These are phyloP conservation scores for Ramularia endophylla DNA, from an alignment of 2,329 filamentous ascomycete genomes.

Conservation along the genomic window DNA sequence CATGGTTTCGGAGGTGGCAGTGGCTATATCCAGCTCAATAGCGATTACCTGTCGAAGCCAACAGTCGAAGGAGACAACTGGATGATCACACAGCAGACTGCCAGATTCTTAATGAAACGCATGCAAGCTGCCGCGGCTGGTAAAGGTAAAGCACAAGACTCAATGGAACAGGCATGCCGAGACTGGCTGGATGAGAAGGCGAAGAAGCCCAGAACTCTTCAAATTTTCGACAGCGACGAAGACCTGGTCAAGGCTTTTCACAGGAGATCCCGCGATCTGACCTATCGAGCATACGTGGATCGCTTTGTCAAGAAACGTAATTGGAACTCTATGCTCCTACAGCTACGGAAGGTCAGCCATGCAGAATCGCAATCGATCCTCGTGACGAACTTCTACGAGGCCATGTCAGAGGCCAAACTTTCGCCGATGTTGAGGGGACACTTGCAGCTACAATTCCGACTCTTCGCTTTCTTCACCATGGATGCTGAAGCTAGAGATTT, in stretches of 20 bases:
- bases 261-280: constrained; percentile 40
- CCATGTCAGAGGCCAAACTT: constrained; percentile 26
- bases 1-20: constrained; percentile 50
- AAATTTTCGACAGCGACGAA: constrained; percentile 32
- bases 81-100: constrained; percentile 53
- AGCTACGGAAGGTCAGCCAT: constrained; percentile 37
- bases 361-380: constrained; percentile 47
- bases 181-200: constrained; percentile 33
- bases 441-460: constrained; percentile 40
- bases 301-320: constrained; percentile 41
- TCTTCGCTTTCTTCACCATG: constrained; percentile 45
- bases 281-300: constrained; percentile 39
- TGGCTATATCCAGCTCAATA: constrained; percentile 48
- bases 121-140: constrained; percentile 39
- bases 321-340: constrained; percentile 44
- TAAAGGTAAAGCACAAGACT: constrained; percentile 32
- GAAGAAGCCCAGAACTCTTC: constrained; percentile 25
- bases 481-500: constrained; percentile 43
- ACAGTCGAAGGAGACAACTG: constrained; percentile 54
- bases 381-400: constrained; percentile 42
- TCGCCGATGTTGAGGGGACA: constrained; percentile 29
- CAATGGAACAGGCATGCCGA: constrained; percentile 38
- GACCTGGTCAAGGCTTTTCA: constrained; percentile 41
- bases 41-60: constrained; percentile 48
- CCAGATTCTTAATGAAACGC: constrained; percentile 47